Conservation (phyloP, 2,329 filamentous ascomycete species). For the Decorospora gaudefroyi region DNA sequence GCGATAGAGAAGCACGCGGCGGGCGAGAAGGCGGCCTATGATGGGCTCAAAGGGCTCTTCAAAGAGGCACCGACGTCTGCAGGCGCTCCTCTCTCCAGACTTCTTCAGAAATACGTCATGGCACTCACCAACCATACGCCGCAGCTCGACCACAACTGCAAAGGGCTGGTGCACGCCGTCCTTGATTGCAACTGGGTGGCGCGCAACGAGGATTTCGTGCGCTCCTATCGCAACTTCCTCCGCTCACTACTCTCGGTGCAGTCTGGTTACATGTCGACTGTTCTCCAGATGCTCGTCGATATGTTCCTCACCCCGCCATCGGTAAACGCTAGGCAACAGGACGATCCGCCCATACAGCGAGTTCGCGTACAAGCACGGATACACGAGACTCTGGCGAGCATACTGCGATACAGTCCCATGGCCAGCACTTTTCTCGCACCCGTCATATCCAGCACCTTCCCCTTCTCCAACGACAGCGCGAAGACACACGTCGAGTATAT, state of each 20-base stretch:
- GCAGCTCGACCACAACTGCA: constrained; percentile 60
- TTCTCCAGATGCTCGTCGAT: constrained; percentile 79
- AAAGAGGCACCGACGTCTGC: constrained; percentile 52
- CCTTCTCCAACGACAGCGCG: constrained; percentile 74
- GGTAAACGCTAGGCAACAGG: constrained; percentile 58
- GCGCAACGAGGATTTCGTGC: constrained; percentile 63
- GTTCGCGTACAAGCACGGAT: constrained; percentile 71
- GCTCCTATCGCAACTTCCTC: constrained; percentile 61
- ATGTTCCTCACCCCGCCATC: constrained; percentile 70
- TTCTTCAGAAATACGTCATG: constrained; percentile 62
- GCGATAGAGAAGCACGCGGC: constrained; percentile 59
- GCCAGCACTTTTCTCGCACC: constrained; percentile 71
- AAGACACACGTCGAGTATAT: constrained; percentile 86
- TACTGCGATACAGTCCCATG: constrained; percentile 81
- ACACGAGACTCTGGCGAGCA: constrained; percentile 73
- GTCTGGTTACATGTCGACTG: constrained; percentile 72
- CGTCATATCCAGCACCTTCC: constrained; percentile 70
- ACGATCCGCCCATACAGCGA: constrained; percentile 62
- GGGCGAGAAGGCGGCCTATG: constrained; percentile 61
- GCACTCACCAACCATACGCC: constrained; percentile 63
- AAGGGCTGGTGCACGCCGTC: constrained; percentile 61
- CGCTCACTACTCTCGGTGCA: constrained; percentile 77
- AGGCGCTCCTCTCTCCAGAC: constrained; percentile 57
- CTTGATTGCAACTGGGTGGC: constrained; percentile 65
- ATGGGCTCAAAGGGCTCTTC: constrained; percentile 60